Percentiles rank a stretch among this genome's conserved stretches.
phyloP scores from a whole-genome alignment of 2,329 filamentous ascomycete genomes.

The Celoporthe dispersa region DNA sequence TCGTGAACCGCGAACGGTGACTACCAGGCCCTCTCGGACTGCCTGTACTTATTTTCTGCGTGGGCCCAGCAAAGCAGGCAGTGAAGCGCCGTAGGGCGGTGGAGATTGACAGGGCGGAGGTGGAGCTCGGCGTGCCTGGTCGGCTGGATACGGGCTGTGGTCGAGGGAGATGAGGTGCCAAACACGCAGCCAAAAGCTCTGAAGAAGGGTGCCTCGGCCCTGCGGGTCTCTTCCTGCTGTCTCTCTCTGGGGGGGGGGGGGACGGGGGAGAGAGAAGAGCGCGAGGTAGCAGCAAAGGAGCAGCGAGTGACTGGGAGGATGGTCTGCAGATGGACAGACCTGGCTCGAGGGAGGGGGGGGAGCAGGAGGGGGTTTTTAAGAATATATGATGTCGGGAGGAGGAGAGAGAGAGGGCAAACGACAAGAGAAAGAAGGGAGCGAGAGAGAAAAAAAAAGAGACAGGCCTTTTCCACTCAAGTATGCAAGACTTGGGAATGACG shows the following conservation, averaged over 20 bases:
- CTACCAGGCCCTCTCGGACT: conserved; percentile 10
- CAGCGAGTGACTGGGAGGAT: conserved; percentile 4
- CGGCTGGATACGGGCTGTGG: conserved; percentile 10
- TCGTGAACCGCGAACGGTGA: conserved; percentile 4
- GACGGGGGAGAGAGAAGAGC: neutral
- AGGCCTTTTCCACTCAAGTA: neutral
- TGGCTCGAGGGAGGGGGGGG: neutral
- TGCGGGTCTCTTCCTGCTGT: conserved; percentile 12
- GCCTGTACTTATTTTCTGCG: conserved; percentile 10
- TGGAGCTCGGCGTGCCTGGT: conserved; percentile 20
- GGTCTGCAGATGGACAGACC: neutral
- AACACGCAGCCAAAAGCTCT: conserved; percentile 1
- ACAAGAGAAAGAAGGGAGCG: neutral
- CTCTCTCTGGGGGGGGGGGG: neutral
- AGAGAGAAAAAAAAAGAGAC: neutral
- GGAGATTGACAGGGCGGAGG: conserved; percentile 21
- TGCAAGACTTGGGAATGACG: neutral
- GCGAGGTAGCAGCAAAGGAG: neutral
- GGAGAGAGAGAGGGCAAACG: neutral
- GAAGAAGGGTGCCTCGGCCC: conserved; percentile 25
- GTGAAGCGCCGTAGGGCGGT: conserved; percentile 18
- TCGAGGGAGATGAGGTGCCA: conserved; percentile 9
- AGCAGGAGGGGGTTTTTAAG: neutral
- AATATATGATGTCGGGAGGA: neutral
- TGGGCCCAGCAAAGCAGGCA: conserved; percentile 21